Base-by-base conservation (phyloP, 2,329 filamentous ascomycete species). In the Stagonosporopsis vannaccii region DNA sequence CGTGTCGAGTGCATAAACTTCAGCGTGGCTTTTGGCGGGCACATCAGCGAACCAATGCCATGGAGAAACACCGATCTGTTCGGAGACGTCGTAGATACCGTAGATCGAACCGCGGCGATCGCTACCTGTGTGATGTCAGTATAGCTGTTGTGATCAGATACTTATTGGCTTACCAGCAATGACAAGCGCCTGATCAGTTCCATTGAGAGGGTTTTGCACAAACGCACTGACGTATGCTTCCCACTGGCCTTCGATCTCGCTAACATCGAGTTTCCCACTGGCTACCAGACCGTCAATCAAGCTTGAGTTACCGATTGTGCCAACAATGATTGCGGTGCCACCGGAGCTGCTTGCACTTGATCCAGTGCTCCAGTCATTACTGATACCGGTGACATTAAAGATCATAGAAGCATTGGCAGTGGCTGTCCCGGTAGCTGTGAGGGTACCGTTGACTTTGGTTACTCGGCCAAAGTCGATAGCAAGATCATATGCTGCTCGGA, bases 41-140 rank as follows among this genome's bases (percentile, higher is more conserved):
- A 87, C 84, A 68, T 90, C 87, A 6, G 87, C 86, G 80, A 85
- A 89, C 78, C 82, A 89, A 74, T 89, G 84, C 85, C 86, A 89
- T 63, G 87, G 87, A 28, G 85, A 88, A 12, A 91, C 87, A 23
- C 89, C 89, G 54, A 91, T 90, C 70, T 91, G 87, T 73, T 90
- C 87, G 20, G 86, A 89, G 43, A 91, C 73, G 61, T 88, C 87
- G 75, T 91, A 91, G 19, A 90, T 77, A 11, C 89, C 89, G 65
- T 84, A 91, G 51, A 91, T 89, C 2, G 86, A 84, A 13, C 87
- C 87, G 59, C 88, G 80, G 51, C 84, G 84, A 69, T 91, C 87
- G 67, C 84, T 87, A 11, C 73, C 73, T 76, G 51, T 28, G 8
- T 0, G 12, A 11, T 33, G 22, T 71, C 43, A 71, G 57, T 26